Percentiles rank a stretch among this genome's conserved stretches.
Conservation (phyloP, 176 grass and related monocot species). For the Guadua angustifolia region DNA sequence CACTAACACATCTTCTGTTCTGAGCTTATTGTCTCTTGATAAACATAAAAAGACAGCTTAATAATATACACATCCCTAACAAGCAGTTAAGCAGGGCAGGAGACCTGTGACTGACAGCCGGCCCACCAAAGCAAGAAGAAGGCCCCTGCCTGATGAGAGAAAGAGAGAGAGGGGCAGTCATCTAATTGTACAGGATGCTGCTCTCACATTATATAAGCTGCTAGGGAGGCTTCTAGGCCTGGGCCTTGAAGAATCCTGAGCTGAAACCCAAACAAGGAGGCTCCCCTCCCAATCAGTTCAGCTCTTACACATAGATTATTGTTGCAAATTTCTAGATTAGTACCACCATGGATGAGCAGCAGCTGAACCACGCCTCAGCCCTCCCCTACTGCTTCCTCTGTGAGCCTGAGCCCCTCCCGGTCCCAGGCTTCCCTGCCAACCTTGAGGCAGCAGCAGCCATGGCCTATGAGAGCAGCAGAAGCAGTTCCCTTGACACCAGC, state of each 20-base stretch:
- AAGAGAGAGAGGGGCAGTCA: neutral
- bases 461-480: slow-evolving; percentile 19
- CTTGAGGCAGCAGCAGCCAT: slow-evolving; percentile 13
- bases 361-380: slow-evolving; percentile 4
- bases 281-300: neutral
- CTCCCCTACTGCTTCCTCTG: neutral
- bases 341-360: slow-evolving; percentile 31
- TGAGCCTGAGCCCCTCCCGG: neutral
- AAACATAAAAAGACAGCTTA: neutral
- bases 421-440: slow-evolving; percentile 20
- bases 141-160: neutral
- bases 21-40: neutral
- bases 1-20: neutral
- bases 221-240: neutral
- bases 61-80: too few relatives aligned
- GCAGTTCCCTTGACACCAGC: slow-evolving; percentile 29
- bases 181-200: neutral
- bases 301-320: neutral
- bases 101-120: neutral
- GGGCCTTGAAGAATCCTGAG: neutral
- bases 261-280: neutral
- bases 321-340: neutral
- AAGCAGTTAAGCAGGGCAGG: neutral
- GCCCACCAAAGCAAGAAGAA: neutral
- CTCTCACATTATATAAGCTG: slow-evolving; percentile 23